These are phyloP conservation scores for Candida nitratophila DNA, from an alignment of 805 yeast species.

Conservation along the genomic window DNA sequence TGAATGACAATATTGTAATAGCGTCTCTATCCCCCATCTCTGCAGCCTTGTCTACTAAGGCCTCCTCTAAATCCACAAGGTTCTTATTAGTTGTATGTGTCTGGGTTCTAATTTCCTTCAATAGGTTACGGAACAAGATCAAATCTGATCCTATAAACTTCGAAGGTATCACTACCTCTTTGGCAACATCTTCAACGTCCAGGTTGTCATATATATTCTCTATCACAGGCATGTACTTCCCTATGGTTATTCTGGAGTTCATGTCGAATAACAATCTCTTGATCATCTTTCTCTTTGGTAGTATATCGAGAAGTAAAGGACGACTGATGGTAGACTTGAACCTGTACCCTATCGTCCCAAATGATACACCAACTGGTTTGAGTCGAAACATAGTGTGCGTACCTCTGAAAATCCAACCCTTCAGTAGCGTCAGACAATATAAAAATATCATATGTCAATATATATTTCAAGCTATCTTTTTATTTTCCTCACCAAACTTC, in stretches of 20 bases:
- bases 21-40: conserved; percentile 81
- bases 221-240: conserved; percentile 47
- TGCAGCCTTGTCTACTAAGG: conserved; percentile 75
- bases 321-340: conserved; percentile 6
- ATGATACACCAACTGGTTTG: not conserved
- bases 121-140: conserved; percentile 58
- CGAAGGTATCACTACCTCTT: conserved; percentile 9
- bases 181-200: conserved; percentile 18
- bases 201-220: conserved; percentile 42
- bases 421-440: no score
- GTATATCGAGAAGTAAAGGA: conserved; percentile 36
- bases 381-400: conserved; percentile 16
- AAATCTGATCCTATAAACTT: conserved; percentile 48
- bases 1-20: conserved; percentile 63
- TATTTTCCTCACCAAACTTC: no score
- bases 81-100: conserved; percentile 54
- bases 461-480: no score
- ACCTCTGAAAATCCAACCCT: no score
- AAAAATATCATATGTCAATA: no score
- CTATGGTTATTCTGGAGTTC: conserved; percentile 49
- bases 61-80: conserved; percentile 58
- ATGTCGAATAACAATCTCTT: conserved; percentile 60
- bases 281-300: conserved; percentile 53
- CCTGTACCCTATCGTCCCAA: not conserved
- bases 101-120: conserved; percentile 52